Conservation (phyloP, 2,329 filamentous ascomycete genomes). For the Pseudopyrenochaeta lycopersici region DNA sequence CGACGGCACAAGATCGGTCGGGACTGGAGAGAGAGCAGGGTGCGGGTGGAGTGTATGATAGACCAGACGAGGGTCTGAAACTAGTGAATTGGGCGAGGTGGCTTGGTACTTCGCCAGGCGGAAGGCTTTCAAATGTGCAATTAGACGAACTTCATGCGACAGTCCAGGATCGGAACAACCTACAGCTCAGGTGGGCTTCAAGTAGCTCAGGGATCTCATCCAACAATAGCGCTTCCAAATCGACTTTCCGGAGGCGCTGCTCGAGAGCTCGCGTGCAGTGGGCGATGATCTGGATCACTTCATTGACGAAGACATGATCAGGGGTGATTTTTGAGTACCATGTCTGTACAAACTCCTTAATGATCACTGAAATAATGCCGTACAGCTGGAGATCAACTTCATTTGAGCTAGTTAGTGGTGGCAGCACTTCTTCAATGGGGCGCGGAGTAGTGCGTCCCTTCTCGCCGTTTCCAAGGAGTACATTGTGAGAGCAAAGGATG, state of each 20-base stretch:
- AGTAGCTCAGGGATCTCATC: conserved; percentile 88
- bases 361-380: conserved; percentile 86
- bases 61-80: conserved; percentile 70
- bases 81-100: conserved; percentile 66
- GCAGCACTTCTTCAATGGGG: conserved; percentile 82
- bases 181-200: conserved; percentile 82
- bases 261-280: conserved; percentile 90
- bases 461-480: conserved; percentile 59
- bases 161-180: conserved; percentile 37
- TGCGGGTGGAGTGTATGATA: conserved; percentile 88
- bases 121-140: conserved; percentile 66
- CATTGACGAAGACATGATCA: conserved; percentile 86
- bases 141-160: conserved; percentile 35
- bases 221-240: conserved; percentile 82
- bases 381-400: conserved; percentile 94
- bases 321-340: conserved; percentile 96
- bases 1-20: conserved; percentile 62
- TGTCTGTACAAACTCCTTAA: conserved; percentile 87
- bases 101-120: conserved; percentile 69
- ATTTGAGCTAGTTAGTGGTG: conserved; percentile 91
- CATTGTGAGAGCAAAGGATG: conserved; percentile 77
- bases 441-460: conserved; percentile 65
- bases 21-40: conserved; percentile 81
- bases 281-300: conserved; percentile 89
- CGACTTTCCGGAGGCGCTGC: conserved; percentile 81